phyloP scores from a whole-genome alignment of 2,329 filamentous ascomycete species.

The Colletotrichum gigasporum region DNA sequence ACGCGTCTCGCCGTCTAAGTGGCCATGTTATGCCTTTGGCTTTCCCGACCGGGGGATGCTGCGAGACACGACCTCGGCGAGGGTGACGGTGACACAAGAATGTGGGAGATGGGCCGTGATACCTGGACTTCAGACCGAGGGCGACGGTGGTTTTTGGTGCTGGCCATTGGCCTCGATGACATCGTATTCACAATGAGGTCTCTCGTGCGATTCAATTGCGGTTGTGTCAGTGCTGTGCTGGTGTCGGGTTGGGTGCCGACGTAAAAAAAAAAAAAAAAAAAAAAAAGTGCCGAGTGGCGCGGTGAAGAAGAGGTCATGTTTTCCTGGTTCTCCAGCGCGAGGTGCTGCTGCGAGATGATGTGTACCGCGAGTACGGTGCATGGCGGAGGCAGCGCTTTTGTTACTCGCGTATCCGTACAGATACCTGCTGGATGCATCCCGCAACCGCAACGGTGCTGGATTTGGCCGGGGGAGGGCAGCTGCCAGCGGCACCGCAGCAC shows the following conservation, averaged over 20 bases:
- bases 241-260: no score
- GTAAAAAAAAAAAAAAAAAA: no score
- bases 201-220: no score
- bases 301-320: not conserved
- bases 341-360: not conserved
- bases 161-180: not conserved
- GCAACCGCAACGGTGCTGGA: not conserved
- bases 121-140: not conserved
- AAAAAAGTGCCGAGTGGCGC: conserved; percentile 1
- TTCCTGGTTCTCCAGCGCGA: not conserved
- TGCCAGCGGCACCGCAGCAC: not conserved
- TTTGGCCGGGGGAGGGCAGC: not conserved
- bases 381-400: not conserved
- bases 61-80: conserved; percentile 8
- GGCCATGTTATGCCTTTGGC: conserved; percentile 24
- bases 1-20: conserved; percentile 27
- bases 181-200: no score
- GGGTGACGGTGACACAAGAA: conserved; percentile 12
- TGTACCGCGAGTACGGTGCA: not conserved
- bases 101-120: conserved; percentile 1
- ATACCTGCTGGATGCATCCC: not conserved
- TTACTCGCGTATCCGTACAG: not conserved
- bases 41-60: conserved; percentile 2
- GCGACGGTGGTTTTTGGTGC: not conserved
- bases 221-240: not conserved